Conservation (phyloP, 176 grass and related monocot species). For the Triticum aestivum region IWGSC_CS_RefSeq_v2.1 NC_057807.1:392121772-392122271, state of each 20-base stretch:
- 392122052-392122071: conserved; percentile 90
- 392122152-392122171: conserved; percentile 73
- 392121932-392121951: conserved; percentile 79
- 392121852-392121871: conserved; percentile 81
- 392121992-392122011: conserved; percentile 79
- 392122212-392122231: conserved; percentile 90
- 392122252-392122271: conserved; percentile 76
- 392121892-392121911: conserved; percentile 72
- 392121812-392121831: conserved; percentile 91
- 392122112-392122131: conserved; percentile 74
- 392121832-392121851: conserved; percentile 59
- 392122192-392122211: conserved; percentile 73
- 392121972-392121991: conserved; percentile 75
- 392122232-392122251: conserved; percentile 94
- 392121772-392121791: conserved; percentile 77
- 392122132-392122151: conserved; percentile 55
- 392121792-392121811: conserved; percentile 56
- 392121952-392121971: conserved; percentile 57
- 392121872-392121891: conserved; percentile 93
- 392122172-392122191: conserved; percentile 79
- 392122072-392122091: conserved; percentile 90
- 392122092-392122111: conserved; percentile 65
- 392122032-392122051: conserved; percentile 73
- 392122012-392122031: conserved; percentile 61
- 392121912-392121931: conserved; percentile 67